A percentile compares a stretch with the other conserved stretches of the same genome.
phyloP scores from a whole-genome alignment of 2,329 filamentous ascomycete species.

The Fusarium sacchari region DNA sequence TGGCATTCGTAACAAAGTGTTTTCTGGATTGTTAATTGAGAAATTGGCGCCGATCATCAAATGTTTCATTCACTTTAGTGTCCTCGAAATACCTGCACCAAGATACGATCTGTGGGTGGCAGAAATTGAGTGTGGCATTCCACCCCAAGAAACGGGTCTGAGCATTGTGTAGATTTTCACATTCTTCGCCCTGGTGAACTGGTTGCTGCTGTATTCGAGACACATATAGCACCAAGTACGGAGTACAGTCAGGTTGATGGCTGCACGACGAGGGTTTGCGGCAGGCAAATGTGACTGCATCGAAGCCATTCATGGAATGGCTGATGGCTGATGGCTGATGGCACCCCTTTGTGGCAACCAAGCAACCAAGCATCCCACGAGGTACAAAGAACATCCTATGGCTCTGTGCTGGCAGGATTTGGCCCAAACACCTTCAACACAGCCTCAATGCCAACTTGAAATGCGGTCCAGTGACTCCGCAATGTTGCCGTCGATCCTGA shows the following conservation, averaged over 20 bases:
- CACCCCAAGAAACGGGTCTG: background rate
- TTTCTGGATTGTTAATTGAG: background rate
- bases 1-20: background rate
- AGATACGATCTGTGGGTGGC: background rate
- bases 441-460: slow-evolving; percentile 38
- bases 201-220: slow-evolving; percentile 1
- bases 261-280: background rate
- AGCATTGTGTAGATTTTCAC: background rate
- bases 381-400: background rate
- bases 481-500: slow-evolving; percentile 30
- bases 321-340: background rate
- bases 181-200: background rate
- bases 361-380: background rate
- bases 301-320: background rate
- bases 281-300: background rate
- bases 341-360: background rate
- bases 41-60: slow-evolving; percentile 1
- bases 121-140: slow-evolving; percentile 6
- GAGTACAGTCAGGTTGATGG: background rate
- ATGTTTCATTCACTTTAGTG: slow-evolving; percentile 5
- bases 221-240: background rate
- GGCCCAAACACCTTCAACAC: slow-evolving; percentile 28
- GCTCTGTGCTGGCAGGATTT: slow-evolving; percentile 35
- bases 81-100: background rate
- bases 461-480: slow-evolving; percentile 37